Evolutionary conservation across 768 basidiomycete species (phyloP), one percentile per base, ranked within the genome.

Genomic region (Mycena polygramma): DNA sequence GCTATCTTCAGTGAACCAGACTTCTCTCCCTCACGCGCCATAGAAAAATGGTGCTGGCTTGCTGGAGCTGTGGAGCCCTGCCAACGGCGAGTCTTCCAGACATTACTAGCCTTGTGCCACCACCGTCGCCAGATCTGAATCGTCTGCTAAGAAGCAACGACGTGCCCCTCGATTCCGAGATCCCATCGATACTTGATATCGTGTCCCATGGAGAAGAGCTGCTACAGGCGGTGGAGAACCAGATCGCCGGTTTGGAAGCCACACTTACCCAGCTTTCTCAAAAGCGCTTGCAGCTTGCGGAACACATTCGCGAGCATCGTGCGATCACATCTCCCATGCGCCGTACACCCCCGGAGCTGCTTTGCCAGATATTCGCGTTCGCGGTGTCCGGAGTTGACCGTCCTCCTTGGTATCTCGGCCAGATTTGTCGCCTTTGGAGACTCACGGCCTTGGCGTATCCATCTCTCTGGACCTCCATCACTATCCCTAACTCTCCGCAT

Each of bases 361-460:
- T 63, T 15, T 63, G 49, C 51, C 37, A 63, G 39, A 63, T 63
- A 2, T 63, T 63, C 51, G 1, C 8, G 4, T 36, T 39, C n/a
- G n/a, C n/a, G n/a, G n/a, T n/a, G n/a, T n/a, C n/a, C n/a, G n/a
- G 49, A 53, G 22, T 2, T 24, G 20, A 22, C 14, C 51, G 20
- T 2, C 59, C 59, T 14, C 59, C 59, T 19, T 60, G 46, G 59
- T 5, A 11, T 3, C 30, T 60, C 3, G 59, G 43, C 43, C 59
- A 48, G 7, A 26, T 60, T 2, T 60, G 45, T 19, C 11, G 35
- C 7, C 8, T 24, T 7, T 60, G 59, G 59, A 30, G 59, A 37
- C 20, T 35, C 20, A 2, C 13, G 0, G 45, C 59, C 0, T 6
- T 60, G 9, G 4, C 45, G 2, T 36, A 48, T 26, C 45, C 59